Evolutionary conservation across 495 filamentous ascomycete genomes (phyloP), one percentile per base, ranked within the genome.

Genomic region (Penicillium angulare): DNA sequence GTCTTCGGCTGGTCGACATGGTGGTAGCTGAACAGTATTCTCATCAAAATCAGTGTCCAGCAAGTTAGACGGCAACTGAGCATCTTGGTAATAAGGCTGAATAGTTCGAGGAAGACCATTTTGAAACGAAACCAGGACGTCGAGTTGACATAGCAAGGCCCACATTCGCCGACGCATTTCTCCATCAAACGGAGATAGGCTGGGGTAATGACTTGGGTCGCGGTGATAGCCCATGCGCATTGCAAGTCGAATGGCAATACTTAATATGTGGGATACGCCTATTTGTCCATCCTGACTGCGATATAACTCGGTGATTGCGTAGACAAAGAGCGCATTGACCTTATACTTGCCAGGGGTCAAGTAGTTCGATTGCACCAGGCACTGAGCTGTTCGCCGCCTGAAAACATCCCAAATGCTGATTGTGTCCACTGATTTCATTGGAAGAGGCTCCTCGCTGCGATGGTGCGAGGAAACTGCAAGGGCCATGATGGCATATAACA

Each of bases 211-310:
- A 16, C 51, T 60, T 0, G 74, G 52, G 49, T 78, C 74, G 6
- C 75, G 65, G 47, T 78, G 74, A 39, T 75, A 77, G 5, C 75
- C 75, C 63, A 70, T 76, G 32, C 66, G 64, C 65, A 76, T 68
- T 5, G 75, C 69, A 9, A 77, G 55, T 29, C 67, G 64, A 35
- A 73, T 64, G 10, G 65, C 57, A 15, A 71, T 68, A 7, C 71
- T 68, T 2, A 76, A 43, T 0, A 79, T 54, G 20, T 68, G 64
- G 0, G 67, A 67, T 16, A 72, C 59, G 9, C 65, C 68, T 22
- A 65, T 49, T 33, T 71, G 63, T 9, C 64, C 64, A 53, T 76
- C 73, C 23, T 62, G 52, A 26, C 55, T 69, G 9, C 57, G 63
- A 22, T 70, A 63, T 20, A 71, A 76, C 38, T 76, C 71, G 3